Evolutionary conservation across 2,329 filamentous ascomycete genomes (phyloP).

Genomic region (Colletotrichum sp.): DNA sequence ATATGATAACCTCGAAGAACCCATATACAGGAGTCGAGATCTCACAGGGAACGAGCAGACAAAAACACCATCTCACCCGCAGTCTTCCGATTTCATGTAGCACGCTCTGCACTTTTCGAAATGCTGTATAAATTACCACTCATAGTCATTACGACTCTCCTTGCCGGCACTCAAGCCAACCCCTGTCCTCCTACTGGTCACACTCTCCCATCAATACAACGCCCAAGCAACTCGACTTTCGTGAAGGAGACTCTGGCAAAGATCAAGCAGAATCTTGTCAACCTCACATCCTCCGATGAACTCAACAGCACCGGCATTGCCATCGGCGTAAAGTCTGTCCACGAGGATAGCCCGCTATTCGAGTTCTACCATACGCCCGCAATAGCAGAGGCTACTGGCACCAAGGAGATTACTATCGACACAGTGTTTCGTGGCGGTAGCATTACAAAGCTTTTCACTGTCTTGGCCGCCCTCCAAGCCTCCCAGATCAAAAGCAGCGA

Average conservation of each 20-base stretch:
- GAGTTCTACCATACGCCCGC: conserved; percentile 46
- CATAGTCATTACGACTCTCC: background rate
- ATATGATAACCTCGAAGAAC: background rate
- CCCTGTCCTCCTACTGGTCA: background rate
- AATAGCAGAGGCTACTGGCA: conserved; percentile 13
- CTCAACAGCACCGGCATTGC: conserved; percentile 40
- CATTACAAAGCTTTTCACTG: conserved; percentile 45
- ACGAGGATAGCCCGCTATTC: conserved; percentile 40
- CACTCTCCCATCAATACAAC: background rate
- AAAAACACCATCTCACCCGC: background rate
- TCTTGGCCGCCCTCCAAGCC: conserved; percentile 35
- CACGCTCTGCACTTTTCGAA: background rate
- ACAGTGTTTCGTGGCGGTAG: conserved; percentile 48
- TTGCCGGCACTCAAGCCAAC: background rate
- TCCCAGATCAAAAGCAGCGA: conserved; percentile 29
- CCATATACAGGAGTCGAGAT: background rate
- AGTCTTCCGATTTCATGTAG: background rate
- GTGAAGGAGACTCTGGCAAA: background rate
- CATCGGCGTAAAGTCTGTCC: conserved; percentile 44
- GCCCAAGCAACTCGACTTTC: background rate
- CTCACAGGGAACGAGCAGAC: background rate
- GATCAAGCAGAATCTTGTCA: background rate
- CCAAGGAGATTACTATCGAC: conserved; percentile 36
- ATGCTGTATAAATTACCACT: background rate
- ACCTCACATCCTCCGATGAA: conserved; percentile 4